Percentiles rank a stretch among this genome's conserved stretches.
phyloP scores from a whole-genome alignment of 129 eudicot species.

The Apium graveolens region DNA sequence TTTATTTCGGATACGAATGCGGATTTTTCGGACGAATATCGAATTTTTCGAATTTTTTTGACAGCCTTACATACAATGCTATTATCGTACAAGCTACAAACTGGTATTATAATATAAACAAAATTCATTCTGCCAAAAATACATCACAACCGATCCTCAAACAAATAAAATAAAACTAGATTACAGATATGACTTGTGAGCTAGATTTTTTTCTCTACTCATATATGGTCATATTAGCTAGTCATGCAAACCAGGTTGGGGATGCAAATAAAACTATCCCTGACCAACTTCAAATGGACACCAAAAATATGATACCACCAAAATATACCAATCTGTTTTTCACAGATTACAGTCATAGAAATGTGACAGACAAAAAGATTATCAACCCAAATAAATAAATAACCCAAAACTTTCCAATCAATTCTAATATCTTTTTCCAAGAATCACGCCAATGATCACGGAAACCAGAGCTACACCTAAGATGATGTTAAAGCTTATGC shows the following conservation, averaged over 20 bases:
- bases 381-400: slow-evolving; percentile 6
- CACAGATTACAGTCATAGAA: background rate
- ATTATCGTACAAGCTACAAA: too few relatives aligned
- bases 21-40: too few relatives aligned
- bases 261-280: slow-evolving; percentile 22
- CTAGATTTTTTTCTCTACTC: background rate
- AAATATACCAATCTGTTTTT: slow-evolving; percentile 5
- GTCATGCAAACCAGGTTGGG: slow-evolving; percentile 20
- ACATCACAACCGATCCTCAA: background rate
- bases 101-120: too few relatives aligned
- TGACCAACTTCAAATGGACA: slow-evolving; percentile 15
- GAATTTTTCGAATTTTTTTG: too few relatives aligned
- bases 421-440: slow-evolving; percentile 70
- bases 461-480: slow-evolving; percentile 81
- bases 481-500: slow-evolving; percentile 49
- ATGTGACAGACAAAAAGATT: background rate
- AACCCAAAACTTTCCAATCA: slow-evolving; percentile 12
- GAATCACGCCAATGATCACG: slow-evolving; percentile 60
- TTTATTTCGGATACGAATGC: too few relatives aligned
- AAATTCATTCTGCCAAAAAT: slow-evolving; percentile 1
- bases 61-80: too few relatives aligned
- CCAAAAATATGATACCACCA: slow-evolving; percentile 6
- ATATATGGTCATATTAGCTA: background rate
- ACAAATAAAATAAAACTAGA: background rate
- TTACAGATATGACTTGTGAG: background rate